These are phyloP conservation scores for Ogataea haglerorum DNA, from an alignment of 805 yeast genomes.

Conservation along the genomic window DNA sequence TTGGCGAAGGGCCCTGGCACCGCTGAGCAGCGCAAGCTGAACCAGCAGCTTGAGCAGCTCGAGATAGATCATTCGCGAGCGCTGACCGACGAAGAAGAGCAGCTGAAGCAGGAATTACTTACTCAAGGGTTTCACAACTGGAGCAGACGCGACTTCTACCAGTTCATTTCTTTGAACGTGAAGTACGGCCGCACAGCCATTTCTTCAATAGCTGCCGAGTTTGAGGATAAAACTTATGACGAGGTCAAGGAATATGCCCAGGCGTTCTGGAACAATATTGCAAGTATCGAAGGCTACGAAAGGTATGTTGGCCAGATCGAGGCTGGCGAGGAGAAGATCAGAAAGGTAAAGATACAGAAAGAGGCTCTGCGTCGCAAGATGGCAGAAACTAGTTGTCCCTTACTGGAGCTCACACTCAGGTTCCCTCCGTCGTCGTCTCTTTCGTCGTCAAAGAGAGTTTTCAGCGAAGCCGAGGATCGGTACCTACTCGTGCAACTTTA, in stretches of 20 bases:
- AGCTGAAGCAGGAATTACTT: conserved; percentile 54
- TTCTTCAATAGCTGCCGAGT: conserved; percentile 67
- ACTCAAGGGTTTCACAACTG: conserved; percentile 74
- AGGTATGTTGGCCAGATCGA: conserved; percentile 77
- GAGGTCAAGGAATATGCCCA: conserved; percentile 76
- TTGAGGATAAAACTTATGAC: conserved; percentile 75
- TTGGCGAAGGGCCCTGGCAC: conserved; percentile 48
- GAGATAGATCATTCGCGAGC: conserved; percentile 77
- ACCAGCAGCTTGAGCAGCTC: conserved; percentile 51
- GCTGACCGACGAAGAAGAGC: conserved; percentile 77
- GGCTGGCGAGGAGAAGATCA: conserved; percentile 80
- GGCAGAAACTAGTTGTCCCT: conserved; percentile 60
- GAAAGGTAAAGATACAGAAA: conserved; percentile 62
- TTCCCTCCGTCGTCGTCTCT: conserved; percentile 60
- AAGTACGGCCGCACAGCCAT: conserved; percentile 80
- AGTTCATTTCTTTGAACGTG: conserved; percentile 68
- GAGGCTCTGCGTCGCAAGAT: conserved; percentile 77
- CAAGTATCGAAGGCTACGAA: conserved; percentile 86
- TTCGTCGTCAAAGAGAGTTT: conserved; percentile 48
- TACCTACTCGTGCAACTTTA: conserved; percentile 77
- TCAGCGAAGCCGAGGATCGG: conserved; percentile 87
- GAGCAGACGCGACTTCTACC: conserved; percentile 85
- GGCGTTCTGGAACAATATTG: conserved; percentile 76
- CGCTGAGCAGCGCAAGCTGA: conserved; percentile 20
- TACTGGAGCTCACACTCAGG: conserved; percentile 70